Conservation (phyloP, 257 asterid species). For the Nicotiana attenuata region DNA sequence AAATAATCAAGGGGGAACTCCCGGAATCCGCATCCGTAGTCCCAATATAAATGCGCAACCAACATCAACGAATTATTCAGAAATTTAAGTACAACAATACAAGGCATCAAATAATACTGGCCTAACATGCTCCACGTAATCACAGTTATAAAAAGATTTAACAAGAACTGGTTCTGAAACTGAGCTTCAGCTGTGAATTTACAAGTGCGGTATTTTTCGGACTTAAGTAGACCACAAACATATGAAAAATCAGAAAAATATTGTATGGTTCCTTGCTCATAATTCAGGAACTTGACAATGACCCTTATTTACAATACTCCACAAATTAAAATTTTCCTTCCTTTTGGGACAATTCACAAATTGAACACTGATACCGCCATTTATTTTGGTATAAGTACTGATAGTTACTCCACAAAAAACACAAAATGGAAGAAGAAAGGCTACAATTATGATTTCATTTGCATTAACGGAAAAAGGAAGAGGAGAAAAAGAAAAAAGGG, state of each 20-base stretch:
- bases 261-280: background rate
- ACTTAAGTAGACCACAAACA: background rate
- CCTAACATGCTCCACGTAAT: too few species aligned
- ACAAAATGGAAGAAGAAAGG: background rate
- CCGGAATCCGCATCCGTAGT: too few species aligned
- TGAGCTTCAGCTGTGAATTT: background rate
- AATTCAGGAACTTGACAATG: background rate
- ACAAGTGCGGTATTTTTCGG: background rate
- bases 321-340: background rate
- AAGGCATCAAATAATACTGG: too few species aligned
- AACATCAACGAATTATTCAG: too few species aligned
- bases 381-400: conserved; percentile 1
- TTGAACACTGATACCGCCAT: background rate
- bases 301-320: background rate
- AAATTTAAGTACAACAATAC: too few species aligned
- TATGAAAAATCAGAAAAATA: background rate
- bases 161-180: conserved; percentile 4
- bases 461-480: background rate
- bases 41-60: too few species aligned
- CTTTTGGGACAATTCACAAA: background rate
- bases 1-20: too few species aligned
- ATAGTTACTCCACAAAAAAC: background rate
- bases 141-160: background rate
- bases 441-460: background rate
- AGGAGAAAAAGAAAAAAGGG: background rate